A percentile compares a stretch with the other conserved stretches of the same genome.
These are phyloP conservation scores for Petunia hybrid DNA, from an alignment of 305 asterid genomes.

Conservation along the genomic window DNA sequence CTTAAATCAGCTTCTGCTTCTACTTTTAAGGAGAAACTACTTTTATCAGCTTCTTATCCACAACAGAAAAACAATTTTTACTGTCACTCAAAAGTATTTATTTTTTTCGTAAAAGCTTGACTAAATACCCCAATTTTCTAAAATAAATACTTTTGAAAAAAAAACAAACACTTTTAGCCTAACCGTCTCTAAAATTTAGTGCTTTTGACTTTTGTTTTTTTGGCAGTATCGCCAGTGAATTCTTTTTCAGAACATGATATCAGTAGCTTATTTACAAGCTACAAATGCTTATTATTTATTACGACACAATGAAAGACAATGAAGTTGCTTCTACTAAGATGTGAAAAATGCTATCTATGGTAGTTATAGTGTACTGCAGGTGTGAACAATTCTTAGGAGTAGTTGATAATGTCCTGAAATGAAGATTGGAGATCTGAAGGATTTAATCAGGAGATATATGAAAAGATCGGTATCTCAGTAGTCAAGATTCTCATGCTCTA, in stretches of 20 bases:
- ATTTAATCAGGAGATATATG: not conserved
- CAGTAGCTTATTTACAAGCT: not conserved
- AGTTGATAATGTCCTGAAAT: not conserved
- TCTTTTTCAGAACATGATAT: not conserved
- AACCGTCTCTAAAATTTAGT: no score
- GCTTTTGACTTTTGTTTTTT: not conserved
- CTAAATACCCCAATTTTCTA: no score
- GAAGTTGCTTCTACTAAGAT: not conserved
- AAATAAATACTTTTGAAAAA: no score
- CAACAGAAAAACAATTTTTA: no score
- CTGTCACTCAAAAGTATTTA: no score
- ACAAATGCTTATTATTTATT: no score
- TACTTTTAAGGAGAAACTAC: no score
- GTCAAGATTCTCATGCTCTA: slow-evolving; percentile 22
- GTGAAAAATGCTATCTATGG: not conserved
- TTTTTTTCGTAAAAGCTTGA: no score
- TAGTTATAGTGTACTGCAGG: not conserved
- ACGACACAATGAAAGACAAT: no score
- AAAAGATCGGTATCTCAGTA: slow-evolving; percentile 2
- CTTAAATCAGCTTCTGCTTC: no score
- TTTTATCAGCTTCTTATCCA: no score
- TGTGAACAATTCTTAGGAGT: not conserved
- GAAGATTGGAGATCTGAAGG: slow-evolving; percentile 9
- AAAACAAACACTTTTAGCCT: no score
- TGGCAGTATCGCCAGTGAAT: not conserved